These are phyloP conservation scores for Xylaria telfairii DNA, from an alignment of 495 filamentous ascomycete genomes.

Conservation along the genomic window DNA sequence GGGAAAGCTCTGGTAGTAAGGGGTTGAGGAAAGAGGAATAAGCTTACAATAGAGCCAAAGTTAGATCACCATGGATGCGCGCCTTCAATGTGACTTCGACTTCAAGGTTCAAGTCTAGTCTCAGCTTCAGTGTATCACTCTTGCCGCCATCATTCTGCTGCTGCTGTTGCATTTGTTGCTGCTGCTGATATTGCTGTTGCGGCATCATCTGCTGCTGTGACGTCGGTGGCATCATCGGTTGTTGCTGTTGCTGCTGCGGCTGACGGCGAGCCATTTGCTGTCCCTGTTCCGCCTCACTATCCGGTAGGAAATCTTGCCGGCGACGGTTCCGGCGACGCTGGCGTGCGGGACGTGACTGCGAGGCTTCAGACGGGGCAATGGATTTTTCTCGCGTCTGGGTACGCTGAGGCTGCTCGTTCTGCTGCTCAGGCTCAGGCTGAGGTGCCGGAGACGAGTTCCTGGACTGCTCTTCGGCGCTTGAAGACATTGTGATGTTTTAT, in stretches of 20 bases:
- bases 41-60: slow-evolving; percentile 79
- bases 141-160: slow-evolving; percentile 56
- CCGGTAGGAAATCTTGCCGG: slow-evolving; percentile 17
- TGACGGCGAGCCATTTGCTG: slow-evolving; percentile 16
- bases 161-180: slow-evolving; percentile 50
- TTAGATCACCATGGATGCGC: slow-evolving; percentile 90
- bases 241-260: slow-evolving; percentile 15
- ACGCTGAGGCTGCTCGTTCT: neutral
- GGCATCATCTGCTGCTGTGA: slow-evolving; percentile 52
- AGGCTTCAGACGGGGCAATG: slow-evolving; percentile 10
- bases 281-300: slow-evolving; percentile 16
- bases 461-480: slow-evolving; percentile 19
- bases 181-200: slow-evolving; percentile 44
- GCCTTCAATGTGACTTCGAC: slow-evolving; percentile 90
- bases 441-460: slow-evolving; percentile 23
- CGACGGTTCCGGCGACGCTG: slow-evolving; percentile 25
- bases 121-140: slow-evolving; percentile 71
- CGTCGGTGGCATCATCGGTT: slow-evolving; percentile 8
- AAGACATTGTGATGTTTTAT: slow-evolving; percentile 20
- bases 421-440: slow-evolving; percentile 16
- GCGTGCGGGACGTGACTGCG: slow-evolving; percentile 22
- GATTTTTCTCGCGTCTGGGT: slow-evolving; percentile 18
- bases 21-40: neutral
- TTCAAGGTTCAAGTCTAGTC: slow-evolving; percentile 86
- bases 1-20: neutral